These are phyloP conservation scores for Filosporella fistucella DNA, from an alignment of 495 filamentous ascomycete genomes.

Conservation along the genomic window DNA sequence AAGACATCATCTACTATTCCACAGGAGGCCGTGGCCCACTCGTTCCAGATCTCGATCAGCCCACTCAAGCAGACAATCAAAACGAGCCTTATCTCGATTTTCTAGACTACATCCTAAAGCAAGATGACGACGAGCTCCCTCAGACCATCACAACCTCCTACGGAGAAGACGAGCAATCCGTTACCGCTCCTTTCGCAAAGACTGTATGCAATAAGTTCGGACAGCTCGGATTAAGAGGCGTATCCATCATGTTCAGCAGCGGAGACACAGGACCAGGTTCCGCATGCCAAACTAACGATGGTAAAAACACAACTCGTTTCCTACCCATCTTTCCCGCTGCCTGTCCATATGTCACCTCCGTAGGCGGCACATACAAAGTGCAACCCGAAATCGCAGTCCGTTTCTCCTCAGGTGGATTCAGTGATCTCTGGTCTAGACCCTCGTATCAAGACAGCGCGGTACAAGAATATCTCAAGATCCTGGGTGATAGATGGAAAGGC, in stretches of 20 bases:
- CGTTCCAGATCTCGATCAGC: conserved; percentile 57
- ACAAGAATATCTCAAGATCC: conserved; percentile 20
- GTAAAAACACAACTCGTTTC: conserved; percentile 57
- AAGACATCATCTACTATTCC: conserved; percentile 58
- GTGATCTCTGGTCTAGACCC: conserved; percentile 35
- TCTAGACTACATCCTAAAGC: conserved; percentile 54
- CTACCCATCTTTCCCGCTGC: conserved; percentile 65
- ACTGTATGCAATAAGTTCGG: conserved; percentile 66
- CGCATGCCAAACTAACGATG: conserved; percentile 62
- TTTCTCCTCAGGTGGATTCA: conserved; percentile 41
- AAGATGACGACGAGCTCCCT: conserved; percentile 53
- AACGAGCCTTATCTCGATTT: conserved; percentile 80
- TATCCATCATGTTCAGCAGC: conserved; percentile 65
- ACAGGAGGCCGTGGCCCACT: conserved; percentile 61
- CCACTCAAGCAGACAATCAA: conserved; percentile 43
- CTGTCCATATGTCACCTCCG: conserved; percentile 77
- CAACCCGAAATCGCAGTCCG: conserved; percentile 29
- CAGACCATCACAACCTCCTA: conserved; percentile 76
- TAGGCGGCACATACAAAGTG: conserved; percentile 48
- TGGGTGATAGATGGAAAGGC: conserved; percentile 8
- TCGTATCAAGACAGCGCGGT: conserved; percentile 30
- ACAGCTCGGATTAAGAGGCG: conserved; percentile 73
- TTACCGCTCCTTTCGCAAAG: conserved; percentile 61
- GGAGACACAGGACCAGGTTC: conserved; percentile 71
- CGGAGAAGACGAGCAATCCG: conserved; percentile 75